Evolutionary conservation across 768 basidiomycete genomes (phyloP).

Genomic region (Hydnum rufescens): DNA sequence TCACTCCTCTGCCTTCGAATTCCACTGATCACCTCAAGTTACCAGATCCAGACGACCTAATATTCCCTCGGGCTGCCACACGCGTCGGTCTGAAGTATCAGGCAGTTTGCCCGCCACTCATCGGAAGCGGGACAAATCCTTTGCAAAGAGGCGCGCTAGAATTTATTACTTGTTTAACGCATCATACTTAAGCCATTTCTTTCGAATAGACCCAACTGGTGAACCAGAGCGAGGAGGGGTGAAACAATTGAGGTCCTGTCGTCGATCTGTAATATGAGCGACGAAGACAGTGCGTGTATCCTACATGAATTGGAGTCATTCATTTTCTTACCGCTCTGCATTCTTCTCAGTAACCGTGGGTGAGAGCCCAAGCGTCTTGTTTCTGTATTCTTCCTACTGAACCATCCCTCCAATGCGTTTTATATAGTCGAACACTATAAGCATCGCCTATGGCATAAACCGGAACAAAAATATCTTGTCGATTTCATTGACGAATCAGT

Average conservation of each 20-base stretch:
- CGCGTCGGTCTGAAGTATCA: constrained; percentile 83
- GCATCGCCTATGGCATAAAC: constrained; percentile 25
- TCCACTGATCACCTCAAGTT: constrained; percentile 12
- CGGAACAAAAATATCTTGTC: constrained; percentile 29
- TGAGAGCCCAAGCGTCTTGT: constrained; percentile 18
- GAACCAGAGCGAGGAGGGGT: constrained; percentile 47
- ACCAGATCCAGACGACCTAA: constrained; percentile 84
- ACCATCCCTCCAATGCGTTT: too few species aligned
- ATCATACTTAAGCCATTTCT: constrained; percentile 4
- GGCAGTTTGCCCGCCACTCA: constrained; percentile 29
- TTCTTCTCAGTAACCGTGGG: constrained; percentile 33
- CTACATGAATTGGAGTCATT: constrained; percentile 4
- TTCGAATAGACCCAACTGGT: too few species aligned
- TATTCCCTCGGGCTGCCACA: constrained; percentile 84
- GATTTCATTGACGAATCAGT: constrained; percentile 69
- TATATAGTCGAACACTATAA: constrained; percentile 47
- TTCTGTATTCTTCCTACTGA: neutral
- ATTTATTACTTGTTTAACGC: too few species aligned
- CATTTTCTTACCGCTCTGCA: neutral
- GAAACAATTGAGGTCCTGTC: constrained; percentile 55
- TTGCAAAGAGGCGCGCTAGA: too few species aligned
- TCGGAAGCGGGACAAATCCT: constrained; percentile 18
- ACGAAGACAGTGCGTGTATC: constrained; percentile 39
- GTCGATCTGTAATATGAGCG: constrained; percentile 39
- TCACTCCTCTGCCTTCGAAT: constrained; percentile 5